Evolutionary conservation across 345 rosid genomes (phyloP).

Genomic region (Cardamine occulta): DNA sequence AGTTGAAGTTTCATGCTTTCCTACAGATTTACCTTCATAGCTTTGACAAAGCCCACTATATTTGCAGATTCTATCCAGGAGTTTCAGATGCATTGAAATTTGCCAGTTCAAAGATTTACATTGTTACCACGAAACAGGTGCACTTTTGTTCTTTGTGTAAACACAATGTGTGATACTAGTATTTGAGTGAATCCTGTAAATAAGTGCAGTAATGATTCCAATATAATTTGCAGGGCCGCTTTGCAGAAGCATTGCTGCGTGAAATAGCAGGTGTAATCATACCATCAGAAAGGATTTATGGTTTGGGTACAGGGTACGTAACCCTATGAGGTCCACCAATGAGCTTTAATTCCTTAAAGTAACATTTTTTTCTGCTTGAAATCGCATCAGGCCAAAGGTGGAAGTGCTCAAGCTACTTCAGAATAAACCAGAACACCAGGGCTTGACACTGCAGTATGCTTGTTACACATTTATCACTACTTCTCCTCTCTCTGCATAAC

Average conservation of each 20-base stretch:
- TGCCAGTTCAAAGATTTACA: constrained; percentile 77
- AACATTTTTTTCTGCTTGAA: constrained; percentile 1
- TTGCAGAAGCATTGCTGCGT: constrained; percentile 73
- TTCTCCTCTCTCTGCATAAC: constrained; percentile 1
- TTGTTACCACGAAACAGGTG: constrained; percentile 92
- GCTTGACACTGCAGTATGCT: constrained; percentile 61
- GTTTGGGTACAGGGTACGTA: constrained; percentile 85
- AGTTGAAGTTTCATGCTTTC: not conserved
- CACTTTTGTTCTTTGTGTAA: not conserved
- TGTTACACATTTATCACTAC: not conserved
- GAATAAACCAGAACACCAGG: constrained; percentile 76
- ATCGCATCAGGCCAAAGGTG: constrained; percentile 65
- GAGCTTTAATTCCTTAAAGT: not conserved
- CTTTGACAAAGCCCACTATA: constrained; percentile 8
- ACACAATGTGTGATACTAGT: not conserved
- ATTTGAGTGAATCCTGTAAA: not conserved
- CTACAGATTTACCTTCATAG: not conserved
- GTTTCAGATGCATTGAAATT: constrained; percentile 82
- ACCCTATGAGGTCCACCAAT: constrained; percentile 45
- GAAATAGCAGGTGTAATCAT: constrained; percentile 78
- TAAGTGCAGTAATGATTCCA: not conserved
- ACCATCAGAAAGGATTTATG: constrained; percentile 76
- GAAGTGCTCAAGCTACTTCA: constrained; percentile 86
- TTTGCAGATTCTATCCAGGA: constrained; percentile 84
- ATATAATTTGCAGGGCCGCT: constrained; percentile 58